A percentile compares a stretch with the other conserved stretches of the same genome.
These are phyloP conservation scores for Hagleromyces aurorensis DNA, from an alignment of 805 yeast species.

Conservation along the genomic window DNA sequence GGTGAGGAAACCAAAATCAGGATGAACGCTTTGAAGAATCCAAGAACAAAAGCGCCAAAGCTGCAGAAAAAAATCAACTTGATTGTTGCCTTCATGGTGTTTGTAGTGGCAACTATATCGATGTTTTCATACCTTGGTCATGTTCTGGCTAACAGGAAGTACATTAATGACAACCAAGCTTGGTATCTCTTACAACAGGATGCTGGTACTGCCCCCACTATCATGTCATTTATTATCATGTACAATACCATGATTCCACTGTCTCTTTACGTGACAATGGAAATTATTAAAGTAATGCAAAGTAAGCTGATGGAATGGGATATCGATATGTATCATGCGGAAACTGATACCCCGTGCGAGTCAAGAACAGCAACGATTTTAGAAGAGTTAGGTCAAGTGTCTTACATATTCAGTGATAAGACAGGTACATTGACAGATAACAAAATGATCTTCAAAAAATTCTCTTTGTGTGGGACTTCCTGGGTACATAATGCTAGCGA, in stretches of 20 bases:
- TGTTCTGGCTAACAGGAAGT: constrained; percentile 39
- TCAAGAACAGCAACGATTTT: constrained; percentile 92
- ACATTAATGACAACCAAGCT: constrained; percentile 34
- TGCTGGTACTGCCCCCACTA: constrained; percentile 79
- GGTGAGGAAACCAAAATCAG: constrained; percentile 96
- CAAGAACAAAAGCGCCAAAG: constrained; percentile 89
- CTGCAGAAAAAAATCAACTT: constrained; percentile 73
- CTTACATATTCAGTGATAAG: constrained; percentile 90
- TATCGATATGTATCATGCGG: constrained; percentile 86
- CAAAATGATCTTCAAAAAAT: constrained; percentile 82
- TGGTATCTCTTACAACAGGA: constrained; percentile 75
- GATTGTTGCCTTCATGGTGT: constrained; percentile 83
- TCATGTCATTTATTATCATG: constrained; percentile 96
- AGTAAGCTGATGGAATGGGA: constrained; percentile 77
- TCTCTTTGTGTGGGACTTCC: constrained; percentile 79
- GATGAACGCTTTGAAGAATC: constrained; percentile 87
- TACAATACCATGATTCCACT: constrained; percentile 92
- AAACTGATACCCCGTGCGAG: constrained; percentile 83
- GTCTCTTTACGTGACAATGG: constrained; percentile 93
- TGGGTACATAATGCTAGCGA: constrained; percentile 84
- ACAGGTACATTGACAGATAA: constrained; percentile 97
- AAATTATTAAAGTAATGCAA: constrained; percentile 86
- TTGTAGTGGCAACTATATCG: constrained; percentile 65
- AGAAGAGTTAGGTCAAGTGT: constrained; percentile 95
- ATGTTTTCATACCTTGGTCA: constrained; percentile 80